phyloP scores from a whole-genome alignment of 2,329 filamentous ascomycete species.

The Paecilomyces formosus region DNA sequence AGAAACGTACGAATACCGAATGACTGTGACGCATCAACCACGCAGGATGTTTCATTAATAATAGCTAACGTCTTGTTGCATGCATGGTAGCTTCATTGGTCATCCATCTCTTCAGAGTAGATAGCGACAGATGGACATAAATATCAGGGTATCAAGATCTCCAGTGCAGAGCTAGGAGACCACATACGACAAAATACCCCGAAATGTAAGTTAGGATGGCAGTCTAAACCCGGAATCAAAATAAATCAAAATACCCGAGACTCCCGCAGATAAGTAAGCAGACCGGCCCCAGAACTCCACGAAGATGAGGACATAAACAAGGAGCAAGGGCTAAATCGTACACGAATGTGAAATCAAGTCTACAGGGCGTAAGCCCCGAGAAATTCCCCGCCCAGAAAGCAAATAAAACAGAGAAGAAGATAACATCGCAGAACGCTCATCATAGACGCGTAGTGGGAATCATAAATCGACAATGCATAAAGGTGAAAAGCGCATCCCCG shows the following conservation, averaged over 20 bases:
- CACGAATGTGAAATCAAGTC: neutral
- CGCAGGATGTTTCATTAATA: neutral
- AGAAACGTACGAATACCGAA: neutral
- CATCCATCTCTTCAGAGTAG: neutral
- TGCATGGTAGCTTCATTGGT: neutral
- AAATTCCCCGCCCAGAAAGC: neutral
- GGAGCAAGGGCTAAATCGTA: constrained; percentile 1
- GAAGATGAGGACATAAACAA: constrained; percentile 1
- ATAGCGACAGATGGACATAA: neutral
- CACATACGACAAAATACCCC: neutral
- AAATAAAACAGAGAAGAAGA: neutral
- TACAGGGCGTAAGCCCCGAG: neutral
- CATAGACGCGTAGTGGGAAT: neutral
- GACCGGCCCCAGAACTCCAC: constrained; percentile 2
- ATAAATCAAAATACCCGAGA: neutral
- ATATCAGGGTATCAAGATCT: neutral
- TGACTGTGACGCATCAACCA: neutral
- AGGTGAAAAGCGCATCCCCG: neutral
- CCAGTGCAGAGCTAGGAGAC: neutral
- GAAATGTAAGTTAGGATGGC: neutral
- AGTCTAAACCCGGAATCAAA: neutral
- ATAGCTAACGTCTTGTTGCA: neutral
- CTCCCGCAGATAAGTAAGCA: neutral
- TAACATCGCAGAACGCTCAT: neutral
- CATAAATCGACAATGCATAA: neutral